These are phyloP conservation scores for Saccharomycopsis selenospora DNA, from an alignment of 805 yeast species.

Conservation along the genomic window DNA sequence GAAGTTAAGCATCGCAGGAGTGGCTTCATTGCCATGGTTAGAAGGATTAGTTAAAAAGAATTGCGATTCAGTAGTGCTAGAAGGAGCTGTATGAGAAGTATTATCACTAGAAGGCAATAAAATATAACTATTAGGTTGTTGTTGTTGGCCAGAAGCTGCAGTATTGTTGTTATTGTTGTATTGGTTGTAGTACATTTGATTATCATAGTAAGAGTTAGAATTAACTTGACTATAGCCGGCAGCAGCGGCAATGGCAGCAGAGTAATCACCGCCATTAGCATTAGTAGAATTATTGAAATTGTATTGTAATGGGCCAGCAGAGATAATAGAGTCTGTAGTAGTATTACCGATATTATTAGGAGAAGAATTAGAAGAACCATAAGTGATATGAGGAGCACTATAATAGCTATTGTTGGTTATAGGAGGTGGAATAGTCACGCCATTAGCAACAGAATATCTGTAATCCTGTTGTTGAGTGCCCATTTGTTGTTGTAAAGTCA, in stretches of 20 bases:
- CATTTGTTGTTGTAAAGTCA: background rate
- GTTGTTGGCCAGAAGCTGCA: background rate
- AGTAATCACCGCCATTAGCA: background rate
- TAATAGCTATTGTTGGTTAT: background rate
- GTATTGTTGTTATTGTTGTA: background rate
- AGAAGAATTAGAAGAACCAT: background rate
- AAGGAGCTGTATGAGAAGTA: background rate
- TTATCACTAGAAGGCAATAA: background rate
- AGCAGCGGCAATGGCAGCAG: slow-evolving; percentile 2
- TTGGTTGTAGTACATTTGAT: background rate
- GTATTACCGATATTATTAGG: background rate
- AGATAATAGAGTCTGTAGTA: too few relatives aligned
- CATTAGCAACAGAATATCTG: background rate
- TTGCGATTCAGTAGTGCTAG: background rate
- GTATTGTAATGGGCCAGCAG: slow-evolving; percentile 1
- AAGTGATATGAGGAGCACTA: background rate
- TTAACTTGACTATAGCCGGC: slow-evolving; percentile 2
- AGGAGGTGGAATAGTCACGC: too few relatives aligned
- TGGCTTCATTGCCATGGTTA: background rate
- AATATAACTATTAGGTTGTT: background rate
- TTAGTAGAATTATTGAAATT: background rate
- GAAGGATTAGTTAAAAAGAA: slow-evolving; percentile 2
- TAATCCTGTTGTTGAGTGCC: background rate
- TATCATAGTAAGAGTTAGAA: background rate
- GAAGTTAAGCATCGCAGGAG: slow-evolving; percentile 1